phyloP scores from a whole-genome alignment of 2,329 filamentous ascomycete species.

The Colletotrichum simmondsii region DNA sequence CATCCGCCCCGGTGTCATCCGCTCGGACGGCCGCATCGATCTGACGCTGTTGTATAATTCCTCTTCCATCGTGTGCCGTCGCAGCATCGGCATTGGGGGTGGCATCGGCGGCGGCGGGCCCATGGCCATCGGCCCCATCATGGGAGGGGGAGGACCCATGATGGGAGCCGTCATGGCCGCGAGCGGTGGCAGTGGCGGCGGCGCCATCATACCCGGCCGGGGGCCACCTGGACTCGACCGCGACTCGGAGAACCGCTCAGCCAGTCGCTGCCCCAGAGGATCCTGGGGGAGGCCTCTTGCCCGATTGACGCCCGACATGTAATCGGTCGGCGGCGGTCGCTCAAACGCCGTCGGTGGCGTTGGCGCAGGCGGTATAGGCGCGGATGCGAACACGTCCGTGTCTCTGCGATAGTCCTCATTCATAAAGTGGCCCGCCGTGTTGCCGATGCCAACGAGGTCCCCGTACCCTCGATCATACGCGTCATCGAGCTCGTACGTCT shows the following conservation, averaged over 20 bases:
- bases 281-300: slow-evolving; percentile 53
- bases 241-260: slow-evolving; percentile 60
- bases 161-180: slow-evolving; percentile 35
- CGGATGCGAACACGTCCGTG: slow-evolving; percentile 41
- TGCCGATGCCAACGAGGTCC: slow-evolving; percentile 58
- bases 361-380: slow-evolving; percentile 44
- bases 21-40: slow-evolving; percentile 43
- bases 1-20: slow-evolving; percentile 41
- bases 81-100: slow-evolving; percentile 45
- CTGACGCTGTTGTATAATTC: slow-evolving; percentile 49
- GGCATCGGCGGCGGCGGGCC: slow-evolving; percentile 40
- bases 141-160: slow-evolving; percentile 14
- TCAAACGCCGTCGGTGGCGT: slow-evolving; percentile 46
- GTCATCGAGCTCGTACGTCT: slow-evolving; percentile 47
- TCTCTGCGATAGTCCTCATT: slow-evolving; percentile 66
- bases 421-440: slow-evolving; percentile 67
- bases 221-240: slow-evolving; percentile 44
- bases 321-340: slow-evolving; percentile 49
- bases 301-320: slow-evolving; percentile 55
- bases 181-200: slow-evolving; percentile 38
- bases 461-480: slow-evolving; percentile 47
- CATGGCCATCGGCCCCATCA: slow-evolving; percentile 27
- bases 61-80: slow-evolving; percentile 54
- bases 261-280: slow-evolving; percentile 62
- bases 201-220: slow-evolving; percentile 32